Percentiles rank a stretch among this genome's conserved stretches.
phyloP scores from a whole-genome alignment of 306 rosid genomes.

The Rubus parviflorus region DNA sequence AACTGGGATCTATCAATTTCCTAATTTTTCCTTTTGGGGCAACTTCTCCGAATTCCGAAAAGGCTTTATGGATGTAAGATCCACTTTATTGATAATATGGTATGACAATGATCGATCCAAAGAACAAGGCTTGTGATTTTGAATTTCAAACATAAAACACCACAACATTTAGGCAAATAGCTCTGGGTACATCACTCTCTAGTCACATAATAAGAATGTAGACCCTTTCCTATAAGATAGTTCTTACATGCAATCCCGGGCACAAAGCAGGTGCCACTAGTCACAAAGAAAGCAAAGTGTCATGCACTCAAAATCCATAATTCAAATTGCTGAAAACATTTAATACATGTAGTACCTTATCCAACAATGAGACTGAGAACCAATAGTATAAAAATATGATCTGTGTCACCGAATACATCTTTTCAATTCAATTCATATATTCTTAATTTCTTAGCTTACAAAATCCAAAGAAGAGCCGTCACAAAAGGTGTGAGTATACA shows the following conservation, averaged over 20 bases:
- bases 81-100: no score
- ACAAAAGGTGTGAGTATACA: conserved; percentile 32
- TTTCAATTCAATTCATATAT: conserved; percentile 33
- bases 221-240: no score
- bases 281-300: not conserved
- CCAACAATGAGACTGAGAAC: conserved; percentile 32
- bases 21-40: no score
- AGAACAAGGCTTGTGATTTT: not conserved
- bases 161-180: not conserved
- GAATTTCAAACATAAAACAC: not conserved
- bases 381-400: conserved; percentile 34
- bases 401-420: conserved; percentile 34
- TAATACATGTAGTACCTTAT: conserved; percentile 19
- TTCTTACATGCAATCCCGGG: no score
- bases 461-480: conserved; percentile 31
- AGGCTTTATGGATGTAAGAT: no score
- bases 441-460: conserved; percentile 31
- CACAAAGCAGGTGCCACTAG: not conserved
- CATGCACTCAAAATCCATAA: not conserved
- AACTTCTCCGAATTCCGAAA: no score
- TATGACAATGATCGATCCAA: not conserved
- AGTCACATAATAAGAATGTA: not conserved
- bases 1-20: no score
- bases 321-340: conserved; percentile 1
- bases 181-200: not conserved